Conservation (phyloP, 2,329 filamentous ascomycete species). For the Neophaeococcomyces aloes region DNA sequence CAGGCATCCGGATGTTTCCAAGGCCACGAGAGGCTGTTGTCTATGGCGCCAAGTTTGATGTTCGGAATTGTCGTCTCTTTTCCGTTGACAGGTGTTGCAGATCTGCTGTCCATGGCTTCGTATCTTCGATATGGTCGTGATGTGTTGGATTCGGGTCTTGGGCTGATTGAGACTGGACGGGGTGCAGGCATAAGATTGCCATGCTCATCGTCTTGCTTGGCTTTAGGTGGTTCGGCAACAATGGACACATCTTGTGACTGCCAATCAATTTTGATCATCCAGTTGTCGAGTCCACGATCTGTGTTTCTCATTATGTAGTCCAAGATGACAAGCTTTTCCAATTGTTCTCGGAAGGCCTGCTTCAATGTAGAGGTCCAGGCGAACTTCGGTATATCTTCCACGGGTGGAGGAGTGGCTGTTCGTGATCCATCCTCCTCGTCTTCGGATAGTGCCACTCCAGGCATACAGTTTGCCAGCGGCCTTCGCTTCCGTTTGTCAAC, state of each 20-base stretch:
- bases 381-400: slow-evolving; percentile 44
- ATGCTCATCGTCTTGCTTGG: slow-evolving; percentile 29
- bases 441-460: slow-evolving; percentile 48
- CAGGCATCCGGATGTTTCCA: slow-evolving; percentile 97
- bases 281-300: slow-evolving; percentile 91
- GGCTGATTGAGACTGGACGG: slow-evolving; percentile 50
- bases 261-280: slow-evolving; percentile 98
- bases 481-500: slow-evolving; percentile 58
- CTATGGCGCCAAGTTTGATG: slow-evolving; percentile 79
- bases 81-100: slow-evolving; percentile 42
- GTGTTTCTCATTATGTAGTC: slow-evolving; percentile 99
- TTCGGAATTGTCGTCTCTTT: slow-evolving; percentile 27
- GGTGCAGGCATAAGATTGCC: slow-evolving; percentile 45
- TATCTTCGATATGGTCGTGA: slow-evolving; percentile 59
- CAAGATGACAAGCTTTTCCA: slow-evolving; percentile 92
- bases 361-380: slow-evolving; percentile 83
- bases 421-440: slow-evolving; percentile 48
- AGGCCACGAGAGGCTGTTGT: slow-evolving; percentile 96
- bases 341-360: slow-evolving; percentile 83
- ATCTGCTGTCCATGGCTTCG: slow-evolving; percentile 65
- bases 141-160: slow-evolving; percentile 25
- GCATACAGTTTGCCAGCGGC: slow-evolving; percentile 75
- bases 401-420: slow-evolving; percentile 33
- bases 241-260: slow-evolving; percentile 73
- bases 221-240: slow-evolving; percentile 69